Base-by-base conservation (phyloP, 495 filamentous ascomycete genomes). In the Cryomyces minteri region DNA sequence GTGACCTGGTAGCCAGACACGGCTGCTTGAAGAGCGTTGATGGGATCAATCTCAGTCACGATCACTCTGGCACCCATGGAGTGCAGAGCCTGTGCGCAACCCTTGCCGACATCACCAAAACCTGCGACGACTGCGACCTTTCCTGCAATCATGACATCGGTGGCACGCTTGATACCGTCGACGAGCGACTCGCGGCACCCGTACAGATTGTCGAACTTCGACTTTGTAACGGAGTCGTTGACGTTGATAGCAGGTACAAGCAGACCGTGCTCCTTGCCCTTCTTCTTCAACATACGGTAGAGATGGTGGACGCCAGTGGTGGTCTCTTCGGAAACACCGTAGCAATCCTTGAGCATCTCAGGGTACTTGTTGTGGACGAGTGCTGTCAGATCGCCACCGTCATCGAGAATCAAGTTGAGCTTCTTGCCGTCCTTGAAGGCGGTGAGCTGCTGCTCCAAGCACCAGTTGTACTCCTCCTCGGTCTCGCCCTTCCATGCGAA, bases 401-500 rank as follows among this genome's bases (percentile, higher is more conserved):
- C 90, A 59, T 98, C 90, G 55, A 98, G 86, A 69, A 98, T 98
- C 49, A 98, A 70, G 77, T 98, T 98, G 53, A 98, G 78, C 67
- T 77, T 79, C 77, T 94, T 80, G 77, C 76, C 80, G 64, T 93
- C 84, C 70, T 90, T 92, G 83, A 98, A 98, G 58, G 90, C 82
- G 43, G 71, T 58, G 55, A 98, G 83, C 73, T 96, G 92, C 75
- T 98, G 90, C 72, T 96, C 90, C 58, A 98, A 70, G 66, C 90
- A 98, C 90, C 90, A 98, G 60, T 90, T 72, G 79, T 98, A 98
- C 73, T 98, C 90, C 73, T 96, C 90, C 68, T 98, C 92, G 54
- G 88, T 94, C 81, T 98, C 90, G 62, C 90, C 90, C 74, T 98
- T 96, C 92, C 92, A 98, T 67, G 90, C 90, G 62, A 98, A 98